Percentiles rank a stretch among this genome's conserved stretches.
phyloP scores from a whole-genome alignment of 495 filamentous ascomycete species.

The Penicillium canescens region DNA sequence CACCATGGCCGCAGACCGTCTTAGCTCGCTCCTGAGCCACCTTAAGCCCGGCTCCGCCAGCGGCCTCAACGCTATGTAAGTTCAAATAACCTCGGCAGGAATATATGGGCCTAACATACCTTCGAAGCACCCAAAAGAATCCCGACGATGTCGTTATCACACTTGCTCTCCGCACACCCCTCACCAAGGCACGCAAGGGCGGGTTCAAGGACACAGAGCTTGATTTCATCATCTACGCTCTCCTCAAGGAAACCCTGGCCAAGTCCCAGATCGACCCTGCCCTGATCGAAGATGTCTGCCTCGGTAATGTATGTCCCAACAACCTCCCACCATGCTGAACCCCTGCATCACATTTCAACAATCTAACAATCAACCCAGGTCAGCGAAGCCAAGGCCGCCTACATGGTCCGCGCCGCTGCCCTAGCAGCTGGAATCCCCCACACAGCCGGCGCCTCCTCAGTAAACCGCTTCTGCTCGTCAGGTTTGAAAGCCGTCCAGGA shows the following conservation, averaged over 20 bases:
- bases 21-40: conserved; percentile 85
- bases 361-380: conserved; percentile 53
- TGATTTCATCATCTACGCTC: conserved; percentile 77
- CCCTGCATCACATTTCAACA: too few relatives aligned
- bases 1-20: conserved; percentile 82
- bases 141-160: conserved; percentile 96
- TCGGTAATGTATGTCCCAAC: conserved; percentile 73
- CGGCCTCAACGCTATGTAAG: conserved; percentile 73
- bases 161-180: conserved; percentile 73
- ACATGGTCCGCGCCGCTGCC: conserved; percentile 83
- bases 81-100: neutral
- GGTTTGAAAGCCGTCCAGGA: conserved; percentile 93
- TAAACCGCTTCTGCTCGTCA: conserved; percentile 97
- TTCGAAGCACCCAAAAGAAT: conserved; percentile 80
- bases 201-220: conserved; percentile 94
- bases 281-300: conserved; percentile 86
- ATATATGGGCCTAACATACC: conserved; percentile 7
- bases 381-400: conserved; percentile 80
- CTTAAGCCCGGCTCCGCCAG: conserved; percentile 63
- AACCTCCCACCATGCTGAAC: too few relatives aligned
- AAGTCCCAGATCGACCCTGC: conserved; percentile 78
- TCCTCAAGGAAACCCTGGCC: conserved; percentile 73
- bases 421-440: conserved; percentile 94
- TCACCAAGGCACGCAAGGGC: conserved; percentile 78
- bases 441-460: conserved; percentile 73